A percentile compares a stretch with the other conserved stretches of the same genome.
Conservation (phyloP, 768 basidiomycete species). For the Hygrophorus pudorinus region DNA sequence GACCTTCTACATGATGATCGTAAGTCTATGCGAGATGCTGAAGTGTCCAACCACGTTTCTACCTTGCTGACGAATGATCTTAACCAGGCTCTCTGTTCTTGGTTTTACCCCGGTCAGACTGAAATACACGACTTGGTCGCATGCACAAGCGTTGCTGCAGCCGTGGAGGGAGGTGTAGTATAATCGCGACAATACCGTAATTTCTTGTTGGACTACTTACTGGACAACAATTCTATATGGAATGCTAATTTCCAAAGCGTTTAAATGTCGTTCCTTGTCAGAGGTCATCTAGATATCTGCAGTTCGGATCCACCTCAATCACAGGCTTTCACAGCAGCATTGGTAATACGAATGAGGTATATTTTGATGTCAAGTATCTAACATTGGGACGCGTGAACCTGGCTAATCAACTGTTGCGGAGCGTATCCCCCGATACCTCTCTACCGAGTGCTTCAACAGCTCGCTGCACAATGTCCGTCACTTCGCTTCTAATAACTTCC, state of each 20-base stretch:
- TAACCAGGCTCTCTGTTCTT: conserved; percentile 47
- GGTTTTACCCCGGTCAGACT: conserved; percentile 56
- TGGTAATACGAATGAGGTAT: no score
- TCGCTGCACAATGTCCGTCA: conserved; percentile 44
- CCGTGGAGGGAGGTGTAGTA: conserved; percentile 15
- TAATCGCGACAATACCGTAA: no score
- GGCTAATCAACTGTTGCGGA: no score
- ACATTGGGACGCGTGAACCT: no score
- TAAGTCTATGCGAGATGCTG: conserved; percentile 16
- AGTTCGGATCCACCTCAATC: no score
- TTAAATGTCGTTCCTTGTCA: no score
- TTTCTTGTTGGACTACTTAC: no score
- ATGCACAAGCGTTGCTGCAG: conserved; percentile 30
- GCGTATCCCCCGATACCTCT: conserved; percentile 17
- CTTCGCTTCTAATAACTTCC: conserved; percentile 33
- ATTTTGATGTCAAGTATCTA: no score
- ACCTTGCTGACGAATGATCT: neutral
- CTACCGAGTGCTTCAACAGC: conserved; percentile 46
- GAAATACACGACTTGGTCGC: conserved; percentile 33
- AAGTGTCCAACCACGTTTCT: neutral
- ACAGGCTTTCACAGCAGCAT: no score
- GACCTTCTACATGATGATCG: conserved; percentile 60
- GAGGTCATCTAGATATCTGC: no score
- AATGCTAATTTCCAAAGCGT: no score
- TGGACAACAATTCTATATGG: no score